Evolutionary conservation across 257 asterid genomes (phyloP).

Genomic region (Solanum chilense): DNA sequence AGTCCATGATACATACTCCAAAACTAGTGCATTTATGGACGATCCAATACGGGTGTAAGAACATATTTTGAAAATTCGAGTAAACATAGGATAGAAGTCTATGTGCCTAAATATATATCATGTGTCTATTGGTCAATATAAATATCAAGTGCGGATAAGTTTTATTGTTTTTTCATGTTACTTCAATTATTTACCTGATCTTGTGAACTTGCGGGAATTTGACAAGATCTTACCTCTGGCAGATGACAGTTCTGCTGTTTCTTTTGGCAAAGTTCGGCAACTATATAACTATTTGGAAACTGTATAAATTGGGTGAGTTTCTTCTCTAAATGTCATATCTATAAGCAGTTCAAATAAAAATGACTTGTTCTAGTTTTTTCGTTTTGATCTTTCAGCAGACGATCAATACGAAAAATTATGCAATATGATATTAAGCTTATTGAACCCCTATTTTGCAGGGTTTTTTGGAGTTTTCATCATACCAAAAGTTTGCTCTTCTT

Average conservation of each 20-base stretch:
- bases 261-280: slow-evolving; percentile 83
- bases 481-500: slow-evolving; percentile 74
- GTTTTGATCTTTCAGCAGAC: background rate
- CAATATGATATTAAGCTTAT: background rate
- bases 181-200: background rate
- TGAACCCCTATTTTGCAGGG: slow-evolving; percentile 26
- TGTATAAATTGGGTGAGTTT: slow-evolving; percentile 67
- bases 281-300: slow-evolving; percentile 81
- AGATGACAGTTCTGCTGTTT: slow-evolving; percentile 78
- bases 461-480: slow-evolving; percentile 67
- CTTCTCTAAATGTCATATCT: background rate
- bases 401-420: background rate
- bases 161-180: background rate
- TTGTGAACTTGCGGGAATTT: background rate
- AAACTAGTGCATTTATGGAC: background rate
- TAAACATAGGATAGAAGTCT: background rate
- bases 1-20: background rate
- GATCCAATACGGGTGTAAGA: background rate
- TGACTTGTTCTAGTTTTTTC: background rate
- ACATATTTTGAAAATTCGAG: background rate
- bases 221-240: slow-evolving; percentile 1
- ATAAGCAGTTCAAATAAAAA: background rate
- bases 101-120: background rate
- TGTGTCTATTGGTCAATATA: background rate
- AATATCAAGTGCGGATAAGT: background rate